Evolutionary conservation across 306 rosid species (phyloP).

Genomic region (Phaseolus lunatus): DNA sequence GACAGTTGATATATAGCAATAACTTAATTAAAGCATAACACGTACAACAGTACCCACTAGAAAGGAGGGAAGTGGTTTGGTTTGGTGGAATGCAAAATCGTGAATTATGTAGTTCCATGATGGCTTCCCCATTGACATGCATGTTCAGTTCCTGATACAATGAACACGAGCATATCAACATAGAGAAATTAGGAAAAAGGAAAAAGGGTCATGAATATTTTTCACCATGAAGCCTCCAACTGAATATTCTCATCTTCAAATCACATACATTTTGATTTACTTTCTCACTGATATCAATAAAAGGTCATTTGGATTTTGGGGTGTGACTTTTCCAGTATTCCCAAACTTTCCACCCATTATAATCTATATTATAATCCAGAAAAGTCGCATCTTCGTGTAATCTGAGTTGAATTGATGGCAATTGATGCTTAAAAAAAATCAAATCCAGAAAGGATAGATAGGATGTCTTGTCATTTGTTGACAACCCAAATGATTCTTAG

Average conservation of each 20-base stretch:
- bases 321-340: slow-evolving; percentile 36
- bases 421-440: slow-evolving; percentile 41
- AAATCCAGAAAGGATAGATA: neutral
- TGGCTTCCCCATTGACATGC: slow-evolving; percentile 40
- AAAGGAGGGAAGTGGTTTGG: neutral
- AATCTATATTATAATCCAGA: neutral
- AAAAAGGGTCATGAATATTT: neutral
- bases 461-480: neutral
- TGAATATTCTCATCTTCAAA: slow-evolving; percentile 48
- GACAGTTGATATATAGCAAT: slow-evolving; percentile 41
- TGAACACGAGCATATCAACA: too few species aligned
- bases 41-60: slow-evolving; percentile 9
- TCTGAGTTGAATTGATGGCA: slow-evolving; percentile 36
- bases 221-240: slow-evolving; percentile 19
- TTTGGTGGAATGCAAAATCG: neutral
- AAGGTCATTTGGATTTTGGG: slow-evolving; percentile 6
- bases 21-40: slow-evolving; percentile 36
- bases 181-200: too few species aligned
- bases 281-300: neutral
- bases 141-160: neutral
- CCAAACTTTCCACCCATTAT: slow-evolving; percentile 49
- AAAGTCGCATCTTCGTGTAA: slow-evolving; percentile 39
- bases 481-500: neutral
- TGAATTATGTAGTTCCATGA: slow-evolving; percentile 4
- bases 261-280: slow-evolving; percentile 1